These are phyloP conservation scores for Penicillium sp. DNA, from an alignment of 2,329 filamentous ascomycete genomes.

Conservation along the genomic window DNA sequence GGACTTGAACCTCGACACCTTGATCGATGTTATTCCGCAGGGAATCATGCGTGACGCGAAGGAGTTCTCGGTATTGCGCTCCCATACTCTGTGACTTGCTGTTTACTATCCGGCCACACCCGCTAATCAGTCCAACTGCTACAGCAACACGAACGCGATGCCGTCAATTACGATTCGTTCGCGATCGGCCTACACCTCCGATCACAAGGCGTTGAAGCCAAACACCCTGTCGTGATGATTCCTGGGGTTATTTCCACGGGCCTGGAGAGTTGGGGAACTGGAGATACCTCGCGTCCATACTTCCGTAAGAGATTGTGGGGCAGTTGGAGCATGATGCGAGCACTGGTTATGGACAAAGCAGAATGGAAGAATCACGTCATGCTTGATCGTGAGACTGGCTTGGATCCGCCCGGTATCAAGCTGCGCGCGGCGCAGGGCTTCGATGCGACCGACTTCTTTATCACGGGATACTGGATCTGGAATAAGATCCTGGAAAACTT, in stretches of 20 bases:
- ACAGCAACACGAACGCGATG: constrained; percentile 78
- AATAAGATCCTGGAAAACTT: constrained; percentile 98
- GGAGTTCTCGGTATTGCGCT: constrained; percentile 71
- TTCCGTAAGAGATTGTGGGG: constrained; percentile 96
- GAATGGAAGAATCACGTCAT: constrained; percentile 96
- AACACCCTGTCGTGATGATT: constrained; percentile 94
- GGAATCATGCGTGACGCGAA: constrained; percentile 82
- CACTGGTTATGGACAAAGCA: constrained; percentile 88
- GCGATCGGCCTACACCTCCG: constrained; percentile 82
- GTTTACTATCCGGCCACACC: background rate
- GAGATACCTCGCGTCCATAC: constrained; percentile 80
- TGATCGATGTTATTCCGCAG: constrained; percentile 85
- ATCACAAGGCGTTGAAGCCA: constrained; percentile 74
- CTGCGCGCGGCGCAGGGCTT: constrained; percentile 92
- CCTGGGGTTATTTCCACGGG: constrained; percentile 97
- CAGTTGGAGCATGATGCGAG: constrained; percentile 98
- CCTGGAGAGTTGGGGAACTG: constrained; percentile 93
- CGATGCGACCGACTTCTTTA: constrained; percentile 88
- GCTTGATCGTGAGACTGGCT: constrained; percentile 86
- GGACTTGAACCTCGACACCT: constrained; percentile 75
- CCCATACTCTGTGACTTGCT: background rate
- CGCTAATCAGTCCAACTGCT: constrained; percentile 9
- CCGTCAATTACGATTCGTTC: constrained; percentile 91
- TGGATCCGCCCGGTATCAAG: constrained; percentile 89
- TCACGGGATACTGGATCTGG: constrained; percentile 94